Evolutionary conservation across 163 green algal species (phyloP).

Genomic region (Chlamydomonas reinhardtii): DNA sequence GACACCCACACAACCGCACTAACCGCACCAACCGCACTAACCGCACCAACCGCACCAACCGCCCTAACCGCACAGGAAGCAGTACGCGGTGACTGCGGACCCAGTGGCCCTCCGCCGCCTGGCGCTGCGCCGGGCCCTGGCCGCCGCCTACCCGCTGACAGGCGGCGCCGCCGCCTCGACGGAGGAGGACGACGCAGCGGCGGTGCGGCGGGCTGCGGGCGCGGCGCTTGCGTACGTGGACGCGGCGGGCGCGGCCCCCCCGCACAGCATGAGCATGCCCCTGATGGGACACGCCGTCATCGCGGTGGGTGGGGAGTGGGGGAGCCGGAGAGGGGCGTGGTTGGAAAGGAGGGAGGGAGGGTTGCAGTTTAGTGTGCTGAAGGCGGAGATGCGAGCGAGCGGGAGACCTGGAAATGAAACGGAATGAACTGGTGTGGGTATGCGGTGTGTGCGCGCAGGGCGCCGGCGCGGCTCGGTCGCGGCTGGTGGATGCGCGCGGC

Average conservation of each 20-base stretch:
- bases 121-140: constrained; percentile 16
- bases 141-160: constrained; percentile 6
- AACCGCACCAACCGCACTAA: not conserved
- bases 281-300: not conserved
- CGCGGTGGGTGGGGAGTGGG: not conserved
- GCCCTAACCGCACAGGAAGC: not conserved
- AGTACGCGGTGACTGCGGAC: not conserved
- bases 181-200: constrained; percentile 20
- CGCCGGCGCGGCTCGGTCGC: not conserved
- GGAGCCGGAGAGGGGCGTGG: no score
- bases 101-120: not conserved
- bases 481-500: constrained; percentile 5
- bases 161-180: no score
- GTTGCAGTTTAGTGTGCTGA: no score
- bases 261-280: not conserved
- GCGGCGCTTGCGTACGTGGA: constrained; percentile 5
- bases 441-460: not conserved
- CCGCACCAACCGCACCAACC: no score
- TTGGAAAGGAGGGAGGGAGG: no score
- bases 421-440: no score
- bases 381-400: no score
- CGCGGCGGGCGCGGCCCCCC: not conserved
- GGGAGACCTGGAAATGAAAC: no score
- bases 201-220: constrained; percentile 32
- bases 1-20: no score